Conservation (phyloP, 1,284 basidiomycete species). For the Cronartium quercuum region DNA sequence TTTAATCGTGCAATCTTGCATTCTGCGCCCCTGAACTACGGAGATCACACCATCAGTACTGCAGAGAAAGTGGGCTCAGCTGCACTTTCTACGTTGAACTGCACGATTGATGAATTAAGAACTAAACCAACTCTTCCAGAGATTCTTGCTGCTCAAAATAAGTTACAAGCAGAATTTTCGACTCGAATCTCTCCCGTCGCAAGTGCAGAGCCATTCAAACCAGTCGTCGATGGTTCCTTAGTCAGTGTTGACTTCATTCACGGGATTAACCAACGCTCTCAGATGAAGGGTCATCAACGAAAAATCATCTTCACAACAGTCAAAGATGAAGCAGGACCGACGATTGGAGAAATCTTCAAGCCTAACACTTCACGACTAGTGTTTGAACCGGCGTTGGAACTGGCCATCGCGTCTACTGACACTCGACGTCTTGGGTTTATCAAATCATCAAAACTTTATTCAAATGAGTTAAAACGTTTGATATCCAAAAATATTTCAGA, state of each 20-base stretch:
- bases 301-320: constrained; percentile 66
- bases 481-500: constrained; percentile 24
- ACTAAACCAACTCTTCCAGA: constrained; percentile 54
- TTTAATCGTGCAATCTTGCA: constrained; percentile 62
- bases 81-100: constrained; percentile 57
- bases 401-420: constrained; percentile 3
- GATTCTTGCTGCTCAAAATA: constrained; percentile 56
- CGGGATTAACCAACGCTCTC: constrained; percentile 20
- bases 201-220: constrained; percentile 50
- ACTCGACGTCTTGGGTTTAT: not conserved
- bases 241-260: constrained; percentile 32
- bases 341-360: constrained; percentile 56
- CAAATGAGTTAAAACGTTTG: constrained; percentile 5
- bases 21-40: constrained; percentile 78
- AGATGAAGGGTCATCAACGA: constrained; percentile 29
- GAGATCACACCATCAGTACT: constrained; percentile 59
- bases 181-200: constrained; percentile 56
- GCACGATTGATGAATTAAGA: constrained; percentile 55
- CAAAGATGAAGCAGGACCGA: constrained; percentile 60
- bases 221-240: constrained; percentile 32
- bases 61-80: constrained; percentile 57
- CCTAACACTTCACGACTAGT: constrained; percentile 51
- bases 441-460: constrained; percentile 6
- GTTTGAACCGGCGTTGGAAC: constrained; percentile 48
- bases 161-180: constrained; percentile 52